Evolutionary conservation across 75 land plant species (phyloP).

Genomic region (Selaginella moellendorffii): DNA sequence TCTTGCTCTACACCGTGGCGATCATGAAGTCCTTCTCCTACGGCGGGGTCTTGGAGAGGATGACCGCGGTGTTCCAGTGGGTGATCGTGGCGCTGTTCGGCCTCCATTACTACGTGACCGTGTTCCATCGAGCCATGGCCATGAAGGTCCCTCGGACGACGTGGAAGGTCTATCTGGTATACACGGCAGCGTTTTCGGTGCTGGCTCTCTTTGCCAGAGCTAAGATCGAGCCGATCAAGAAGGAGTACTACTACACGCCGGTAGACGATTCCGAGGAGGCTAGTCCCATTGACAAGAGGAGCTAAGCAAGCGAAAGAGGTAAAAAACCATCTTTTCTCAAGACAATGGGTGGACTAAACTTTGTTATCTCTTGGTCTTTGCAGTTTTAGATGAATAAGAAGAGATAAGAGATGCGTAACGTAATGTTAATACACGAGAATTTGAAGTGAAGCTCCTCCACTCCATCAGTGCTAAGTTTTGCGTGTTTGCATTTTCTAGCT

Average conservation of each 20-base stretch:
- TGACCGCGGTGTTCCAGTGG: conserved; percentile 40
- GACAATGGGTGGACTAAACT: too few relatives aligned
- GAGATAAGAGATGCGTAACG: too few relatives aligned
- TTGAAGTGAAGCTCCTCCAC: too few relatives aligned
- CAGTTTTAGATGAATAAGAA: too few relatives aligned
- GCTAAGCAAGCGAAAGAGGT: too few relatives aligned
- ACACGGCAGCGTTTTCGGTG: conserved; percentile 38
- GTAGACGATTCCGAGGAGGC: conserved; percentile 13
- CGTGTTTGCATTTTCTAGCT: too few relatives aligned
- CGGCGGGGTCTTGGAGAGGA: conserved; percentile 15
- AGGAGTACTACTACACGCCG: conserved; percentile 25
- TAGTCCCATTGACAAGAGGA: conserved; percentile 12
- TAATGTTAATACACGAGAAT: too few relatives aligned
- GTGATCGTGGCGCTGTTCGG: conserved; percentile 46
- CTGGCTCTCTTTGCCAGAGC: conserved; percentile 38
- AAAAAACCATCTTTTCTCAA: too few relatives aligned
- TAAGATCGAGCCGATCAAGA: conserved; percentile 46
- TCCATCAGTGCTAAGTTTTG: too few relatives aligned
- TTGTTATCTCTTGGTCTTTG: too few relatives aligned
- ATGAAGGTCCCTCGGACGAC: conserved; percentile 48
- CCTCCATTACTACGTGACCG: conserved; percentile 56
- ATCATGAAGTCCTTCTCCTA: conserved; percentile 36
- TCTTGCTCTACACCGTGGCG: conserved; percentile 36
- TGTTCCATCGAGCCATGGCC: conserved; percentile 50
- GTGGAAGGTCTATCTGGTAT: conserved; percentile 54